phyloP scores from a whole-genome alignment of 345 rosid species.

The Reutealis trisperma region DNA sequence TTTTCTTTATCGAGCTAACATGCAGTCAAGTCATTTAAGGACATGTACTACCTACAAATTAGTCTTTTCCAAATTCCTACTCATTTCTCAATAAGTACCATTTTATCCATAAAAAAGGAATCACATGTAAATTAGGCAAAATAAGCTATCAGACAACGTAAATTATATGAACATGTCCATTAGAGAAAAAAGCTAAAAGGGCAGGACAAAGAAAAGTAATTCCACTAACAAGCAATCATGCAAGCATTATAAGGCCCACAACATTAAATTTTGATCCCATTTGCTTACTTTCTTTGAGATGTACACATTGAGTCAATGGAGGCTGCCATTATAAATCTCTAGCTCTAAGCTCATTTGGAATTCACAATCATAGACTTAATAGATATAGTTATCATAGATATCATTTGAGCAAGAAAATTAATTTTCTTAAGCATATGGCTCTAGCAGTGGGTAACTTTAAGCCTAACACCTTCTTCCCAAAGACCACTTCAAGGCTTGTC shows the following conservation, averaged over 20 bases:
- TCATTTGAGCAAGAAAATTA: no score
- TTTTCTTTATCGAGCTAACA: no score
- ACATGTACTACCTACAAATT: no score
- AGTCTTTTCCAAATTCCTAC: no score
- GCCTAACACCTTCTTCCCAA: not conserved
- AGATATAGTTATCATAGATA: not conserved
- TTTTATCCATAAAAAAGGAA: no score
- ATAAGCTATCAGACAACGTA: no score
- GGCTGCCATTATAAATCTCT: not conserved
- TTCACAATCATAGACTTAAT: not conserved
- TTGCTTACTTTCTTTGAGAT: not conserved
- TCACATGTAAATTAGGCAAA: no score
- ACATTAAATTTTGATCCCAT: not conserved
- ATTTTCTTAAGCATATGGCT: not conserved
- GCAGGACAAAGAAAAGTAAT: constrained; percentile 1
- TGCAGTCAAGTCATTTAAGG: no score
- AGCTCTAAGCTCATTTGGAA: not conserved
- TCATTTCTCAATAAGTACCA: no score
- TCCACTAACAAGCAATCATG: constrained; percentile 10
- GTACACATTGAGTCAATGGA: not conserved
- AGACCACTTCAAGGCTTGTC: not conserved
- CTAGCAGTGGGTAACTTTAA: not conserved
- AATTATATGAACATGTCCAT: no score
- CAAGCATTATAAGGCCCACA: not conserved
- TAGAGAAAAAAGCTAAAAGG: not conserved